Evolutionary conservation across 108 stramenopile genomes (phyloP), one percentile per base, ranked within the genome.

Genomic region (Pseudonitzschia multistriata): DNA sequence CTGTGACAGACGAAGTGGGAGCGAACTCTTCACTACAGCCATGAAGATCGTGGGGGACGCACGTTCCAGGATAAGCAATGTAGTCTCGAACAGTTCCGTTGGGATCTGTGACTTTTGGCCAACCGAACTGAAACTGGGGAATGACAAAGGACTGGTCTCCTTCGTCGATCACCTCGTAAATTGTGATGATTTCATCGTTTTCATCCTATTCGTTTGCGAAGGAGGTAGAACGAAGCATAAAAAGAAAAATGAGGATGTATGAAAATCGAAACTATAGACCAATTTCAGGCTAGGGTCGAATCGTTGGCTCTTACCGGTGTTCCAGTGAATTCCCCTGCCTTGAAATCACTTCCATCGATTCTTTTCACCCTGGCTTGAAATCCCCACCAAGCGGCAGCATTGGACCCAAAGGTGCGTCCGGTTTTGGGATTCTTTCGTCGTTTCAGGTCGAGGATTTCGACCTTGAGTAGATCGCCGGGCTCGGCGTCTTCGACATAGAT

Each of bases 301-400:
- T 37, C 6, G 49, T 49, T 49, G n/a, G 15, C 49, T 49, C 40
- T 59, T 24, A 19, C 63, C n/a, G 73, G 68, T 35, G 79, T 74
- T 2, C 39, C 42, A 30, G 79, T 71, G 64, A 74, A 79, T 24
- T 30, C 22, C 29, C 79, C 73, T 14, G 79, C 68, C 31, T 45
- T 35, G 62, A 74, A 74, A 0, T 73, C 37, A 1, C 50, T 53
- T 22, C 74, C 79, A 37, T 79, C 68, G 6, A 36, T 56, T 62
- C 65, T 68, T 35, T 70, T 49, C 1, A 70, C 62, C 0, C 79
- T 60, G 8, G 79, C 79, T 39, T 79, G 79, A 22, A 74, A 79
- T 11, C 79, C 79, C 79, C 79, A 79, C 79, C 79, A 79, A 2
- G 79, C 79, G 25, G 79, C 79, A 24, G 79, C 79, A 49, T 79